These are phyloP conservation scores for Penicillium canescens DNA, from an alignment of 495 filamentous ascomycete species.

Conservation along the genomic window DNA sequence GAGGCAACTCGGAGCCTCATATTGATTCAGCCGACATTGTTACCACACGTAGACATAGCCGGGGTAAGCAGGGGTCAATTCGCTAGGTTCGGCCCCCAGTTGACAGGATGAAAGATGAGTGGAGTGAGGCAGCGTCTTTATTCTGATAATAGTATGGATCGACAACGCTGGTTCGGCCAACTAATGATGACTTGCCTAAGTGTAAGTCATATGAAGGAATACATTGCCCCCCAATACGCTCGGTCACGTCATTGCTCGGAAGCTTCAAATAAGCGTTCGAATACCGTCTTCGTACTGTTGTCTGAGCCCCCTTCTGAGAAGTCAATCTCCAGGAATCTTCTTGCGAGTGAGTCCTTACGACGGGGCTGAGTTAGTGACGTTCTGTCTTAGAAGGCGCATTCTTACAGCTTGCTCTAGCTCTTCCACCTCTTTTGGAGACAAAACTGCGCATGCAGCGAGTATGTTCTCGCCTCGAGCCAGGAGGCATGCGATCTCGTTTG, in stretches of 20 bases:
- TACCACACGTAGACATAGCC: background rate
- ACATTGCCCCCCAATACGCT: background rate
- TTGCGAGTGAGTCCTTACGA: slow-evolving; percentile 33
- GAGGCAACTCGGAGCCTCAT: background rate
- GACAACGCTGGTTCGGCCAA: background rate
- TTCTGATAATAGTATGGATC: slow-evolving; percentile 16
- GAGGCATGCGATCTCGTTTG: slow-evolving; percentile 71
- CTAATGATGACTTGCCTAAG: slow-evolving; percentile 2
- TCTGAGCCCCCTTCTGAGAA: slow-evolving; percentile 14
- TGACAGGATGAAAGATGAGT: background rate
- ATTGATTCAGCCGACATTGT: no score
- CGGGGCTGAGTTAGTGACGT: slow-evolving; percentile 2
- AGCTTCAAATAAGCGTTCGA: slow-evolving; percentile 24
- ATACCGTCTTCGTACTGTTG: slow-evolving; percentile 10
- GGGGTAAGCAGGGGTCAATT: slow-evolving; percentile 8
- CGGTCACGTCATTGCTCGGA: background rate
- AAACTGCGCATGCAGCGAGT: slow-evolving; percentile 63
- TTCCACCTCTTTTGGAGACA: slow-evolving; percentile 59
- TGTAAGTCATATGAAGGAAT: slow-evolving; percentile 1
- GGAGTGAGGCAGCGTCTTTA: background rate
- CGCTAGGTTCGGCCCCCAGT: background rate
- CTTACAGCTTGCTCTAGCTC: slow-evolving; percentile 64
- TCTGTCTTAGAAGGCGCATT: background rate
- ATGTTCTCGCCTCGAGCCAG: slow-evolving; percentile 74
- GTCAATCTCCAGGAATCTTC: slow-evolving; percentile 34